Percentiles rank a stretch among this genome's conserved stretches.
Conservation (phyloP, 2,329 filamentous ascomycete genomes). For the Myriangium duriaei region DNA sequence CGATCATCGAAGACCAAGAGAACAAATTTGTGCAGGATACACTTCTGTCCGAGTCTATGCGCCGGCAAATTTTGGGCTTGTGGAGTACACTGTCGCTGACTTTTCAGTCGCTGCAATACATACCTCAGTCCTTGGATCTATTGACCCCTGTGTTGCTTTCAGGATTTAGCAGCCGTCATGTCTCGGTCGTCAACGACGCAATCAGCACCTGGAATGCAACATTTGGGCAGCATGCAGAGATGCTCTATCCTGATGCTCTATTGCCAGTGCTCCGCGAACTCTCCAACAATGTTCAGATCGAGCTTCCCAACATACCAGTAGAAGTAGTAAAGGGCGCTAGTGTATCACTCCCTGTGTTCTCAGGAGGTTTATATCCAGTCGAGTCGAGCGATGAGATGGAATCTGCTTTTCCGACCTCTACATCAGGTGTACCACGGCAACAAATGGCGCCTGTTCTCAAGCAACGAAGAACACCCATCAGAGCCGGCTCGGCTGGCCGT, state of each 20-base stretch:
- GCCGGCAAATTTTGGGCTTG: slow-evolving; percentile 22
- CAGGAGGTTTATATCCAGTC: slow-evolving; percentile 13
- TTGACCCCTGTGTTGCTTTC: slow-evolving; percentile 40
- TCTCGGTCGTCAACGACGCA: slow-evolving; percentile 37
- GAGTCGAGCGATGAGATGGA: slow-evolving; percentile 6
- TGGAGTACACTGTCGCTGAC: slow-evolving; percentile 37
- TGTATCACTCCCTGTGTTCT: slow-evolving; percentile 16
- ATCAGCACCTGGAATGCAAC: slow-evolving; percentile 57
- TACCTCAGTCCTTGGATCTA: background rate
- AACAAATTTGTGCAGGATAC: background rate
- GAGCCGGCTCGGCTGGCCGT: background rate
- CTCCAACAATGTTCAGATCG: slow-evolving; percentile 43
- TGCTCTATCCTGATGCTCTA: slow-evolving; percentile 50
- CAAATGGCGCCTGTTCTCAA: slow-evolving; percentile 14
- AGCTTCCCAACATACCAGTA: slow-evolving; percentile 35
- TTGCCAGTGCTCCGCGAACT: slow-evolving; percentile 51
- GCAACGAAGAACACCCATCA: slow-evolving; percentile 4
- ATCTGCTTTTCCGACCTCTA: slow-evolving; percentile 1
- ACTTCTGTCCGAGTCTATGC: too few relatives aligned
- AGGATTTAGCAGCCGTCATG: slow-evolving; percentile 41
- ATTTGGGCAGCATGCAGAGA: slow-evolving; percentile 46
- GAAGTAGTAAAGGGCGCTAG: slow-evolving; percentile 1
- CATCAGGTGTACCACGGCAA: background rate
- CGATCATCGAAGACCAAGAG: slow-evolving; percentile 2
- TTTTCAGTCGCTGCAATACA: slow-evolving; percentile 41